phyloP scores from a whole-genome alignment of 2,329 filamentous ascomycete genomes.

The Alternaria novae-zelandiae region DNA sequence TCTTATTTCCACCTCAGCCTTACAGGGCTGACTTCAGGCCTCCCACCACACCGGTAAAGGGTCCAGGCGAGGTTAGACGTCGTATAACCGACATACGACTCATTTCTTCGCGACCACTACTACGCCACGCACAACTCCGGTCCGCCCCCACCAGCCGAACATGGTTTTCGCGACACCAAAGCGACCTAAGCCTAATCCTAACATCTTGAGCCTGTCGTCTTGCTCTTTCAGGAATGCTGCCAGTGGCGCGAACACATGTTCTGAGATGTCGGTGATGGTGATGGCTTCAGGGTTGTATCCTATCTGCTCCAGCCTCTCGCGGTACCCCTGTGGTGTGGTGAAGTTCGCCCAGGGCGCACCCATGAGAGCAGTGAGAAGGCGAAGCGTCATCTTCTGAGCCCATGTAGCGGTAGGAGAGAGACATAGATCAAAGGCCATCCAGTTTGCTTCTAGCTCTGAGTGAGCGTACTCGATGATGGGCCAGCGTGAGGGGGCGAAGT shows the following conservation, averaged over 20 bases:
- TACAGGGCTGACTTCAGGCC: background rate
- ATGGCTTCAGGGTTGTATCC: slow-evolving; percentile 56
- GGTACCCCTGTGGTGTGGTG: slow-evolving; percentile 55
- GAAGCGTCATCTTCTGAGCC: slow-evolving; percentile 41
- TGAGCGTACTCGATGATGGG: slow-evolving; percentile 55
- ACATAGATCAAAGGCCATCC: slow-evolving; percentile 64
- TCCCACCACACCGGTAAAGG: background rate
- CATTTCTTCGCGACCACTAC: slow-evolving; percentile 47
- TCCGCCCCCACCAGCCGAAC: slow-evolving; percentile 53
- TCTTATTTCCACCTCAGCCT: background rate
- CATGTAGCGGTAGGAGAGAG: slow-evolving; percentile 32
- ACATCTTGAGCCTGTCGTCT: slow-evolving; percentile 41
- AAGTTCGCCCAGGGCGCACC: slow-evolving; percentile 60
- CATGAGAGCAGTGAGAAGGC: slow-evolving; percentile 55
- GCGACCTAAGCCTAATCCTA: slow-evolving; percentile 49
- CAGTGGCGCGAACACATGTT: slow-evolving; percentile 60
- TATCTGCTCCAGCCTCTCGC: slow-evolving; percentile 52
- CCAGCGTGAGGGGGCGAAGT: slow-evolving; percentile 61
- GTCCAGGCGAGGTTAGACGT: background rate
- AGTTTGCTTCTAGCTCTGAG: slow-evolving; percentile 52
- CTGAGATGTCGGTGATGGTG: slow-evolving; percentile 58
- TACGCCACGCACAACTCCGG: slow-evolving; percentile 48
- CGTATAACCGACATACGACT: background rate
- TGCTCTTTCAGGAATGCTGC: slow-evolving; percentile 52
- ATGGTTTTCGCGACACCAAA: slow-evolving; percentile 42